Conservation (phyloP, 306 rosid genomes). For the Inga oerstediana region DNA sequence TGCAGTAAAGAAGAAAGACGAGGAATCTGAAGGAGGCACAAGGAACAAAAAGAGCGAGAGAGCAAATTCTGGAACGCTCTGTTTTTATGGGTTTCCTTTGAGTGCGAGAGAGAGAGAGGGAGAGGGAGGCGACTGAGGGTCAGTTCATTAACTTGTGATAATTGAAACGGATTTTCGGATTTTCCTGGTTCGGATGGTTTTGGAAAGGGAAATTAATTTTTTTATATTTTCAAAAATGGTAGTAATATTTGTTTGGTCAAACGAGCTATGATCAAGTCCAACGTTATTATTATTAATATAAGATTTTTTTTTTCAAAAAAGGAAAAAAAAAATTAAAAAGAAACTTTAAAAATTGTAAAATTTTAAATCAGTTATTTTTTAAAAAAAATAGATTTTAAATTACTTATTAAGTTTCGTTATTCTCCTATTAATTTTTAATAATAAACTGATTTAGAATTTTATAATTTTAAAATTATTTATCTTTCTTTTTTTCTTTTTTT, state of each 20-base stretch:
- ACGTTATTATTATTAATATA: background rate
- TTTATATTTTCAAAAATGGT: background rate
- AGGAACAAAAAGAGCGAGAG: background rate
- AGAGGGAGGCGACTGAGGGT: background rate
- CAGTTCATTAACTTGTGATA: constrained; percentile 28
- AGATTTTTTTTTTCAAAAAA: background rate
- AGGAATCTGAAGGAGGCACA: background rate
- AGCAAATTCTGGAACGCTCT: background rate
- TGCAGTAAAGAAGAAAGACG: background rate
- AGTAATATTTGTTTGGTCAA: background rate
- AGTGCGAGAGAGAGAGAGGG: background rate
- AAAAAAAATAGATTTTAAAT: too few species aligned
- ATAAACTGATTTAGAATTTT: too few species aligned
- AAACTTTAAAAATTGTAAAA: too few species aligned
- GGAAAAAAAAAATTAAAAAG: too few species aligned
- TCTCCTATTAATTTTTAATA: too few species aligned
- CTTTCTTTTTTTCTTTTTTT: too few species aligned
- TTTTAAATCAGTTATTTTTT: too few species aligned
- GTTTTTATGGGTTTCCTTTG: background rate
- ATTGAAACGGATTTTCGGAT: constrained; percentile 24
- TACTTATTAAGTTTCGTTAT: too few species aligned
- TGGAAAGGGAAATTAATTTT: background rate
- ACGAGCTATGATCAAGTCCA: background rate
- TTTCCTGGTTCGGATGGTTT: background rate
- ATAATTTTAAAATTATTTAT: too few species aligned